Evolutionary conservation across 192 early-diverging fungal genomes (phyloP).

Genomic region (Coemansia pectinata): DNA sequence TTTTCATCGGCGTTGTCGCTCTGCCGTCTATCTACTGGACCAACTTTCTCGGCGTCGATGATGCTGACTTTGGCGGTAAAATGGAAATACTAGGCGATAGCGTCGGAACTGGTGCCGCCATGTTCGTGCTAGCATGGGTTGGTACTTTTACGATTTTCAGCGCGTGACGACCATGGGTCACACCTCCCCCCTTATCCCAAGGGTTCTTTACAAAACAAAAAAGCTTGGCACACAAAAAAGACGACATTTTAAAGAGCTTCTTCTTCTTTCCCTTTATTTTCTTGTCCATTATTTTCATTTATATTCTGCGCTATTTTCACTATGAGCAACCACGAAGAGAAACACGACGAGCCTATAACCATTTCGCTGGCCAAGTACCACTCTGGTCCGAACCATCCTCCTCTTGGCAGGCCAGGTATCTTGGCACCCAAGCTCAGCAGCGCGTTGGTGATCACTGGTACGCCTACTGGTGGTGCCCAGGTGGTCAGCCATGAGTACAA

Average conservation of each 20-base stretch:
- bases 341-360: constrained; percentile 13
- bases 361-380: constrained; percentile 41
- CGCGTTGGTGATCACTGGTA: constrained; percentile 25
- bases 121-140: constrained; percentile 41
- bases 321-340: constrained; percentile 6
- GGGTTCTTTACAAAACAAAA: background rate
- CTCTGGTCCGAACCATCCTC: constrained; percentile 6
- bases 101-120: constrained; percentile 38
- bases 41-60: constrained; percentile 39
- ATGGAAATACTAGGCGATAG: constrained; percentile 53
- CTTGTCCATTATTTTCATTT: background rate
- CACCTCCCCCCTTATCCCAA: background rate
- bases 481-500: constrained; percentile 23
- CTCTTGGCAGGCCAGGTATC: constrained; percentile 37
- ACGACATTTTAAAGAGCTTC: background rate
- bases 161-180: constrained; percentile 1
- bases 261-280: constrained; percentile 3
- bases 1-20: constrained; percentile 27
- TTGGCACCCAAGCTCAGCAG: constrained; percentile 33
- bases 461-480: constrained; percentile 16
- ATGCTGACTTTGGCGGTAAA: constrained; percentile 51
- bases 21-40: constrained; percentile 45
- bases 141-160: constrained; percentile 29
- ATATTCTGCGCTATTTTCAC: background rate
- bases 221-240: background rate